phyloP scores from a whole-genome alignment of 2,329 filamentous ascomycete species.

The Calonectria pteridis region DNA sequence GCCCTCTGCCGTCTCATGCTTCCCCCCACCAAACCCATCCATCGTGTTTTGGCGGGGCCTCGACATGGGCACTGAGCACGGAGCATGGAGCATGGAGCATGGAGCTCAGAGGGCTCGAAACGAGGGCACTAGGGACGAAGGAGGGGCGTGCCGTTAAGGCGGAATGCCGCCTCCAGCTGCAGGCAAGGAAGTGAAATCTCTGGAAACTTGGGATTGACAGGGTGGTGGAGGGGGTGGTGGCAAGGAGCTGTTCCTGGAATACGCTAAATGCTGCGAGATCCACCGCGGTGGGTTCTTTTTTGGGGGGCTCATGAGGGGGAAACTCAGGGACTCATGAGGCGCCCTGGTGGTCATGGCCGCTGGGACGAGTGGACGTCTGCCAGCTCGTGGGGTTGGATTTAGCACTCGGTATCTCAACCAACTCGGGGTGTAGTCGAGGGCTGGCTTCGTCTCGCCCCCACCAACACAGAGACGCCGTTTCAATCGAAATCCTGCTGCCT shows the following conservation, averaged over 20 bases:
- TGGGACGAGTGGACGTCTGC: not conserved
- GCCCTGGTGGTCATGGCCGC: not conserved
- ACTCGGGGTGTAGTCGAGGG: not conserved
- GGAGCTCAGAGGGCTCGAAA: slow-evolving; percentile 24
- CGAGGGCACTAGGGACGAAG: slow-evolving; percentile 26
- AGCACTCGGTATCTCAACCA: not conserved
- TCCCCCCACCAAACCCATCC: slow-evolving; percentile 37
- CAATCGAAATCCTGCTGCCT: slow-evolving; percentile 40
- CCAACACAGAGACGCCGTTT: slow-evolving; percentile 10
- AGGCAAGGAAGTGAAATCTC: slow-evolving; percentile 24
- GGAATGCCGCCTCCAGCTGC: not conserved
- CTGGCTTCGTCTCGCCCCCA: not conserved
- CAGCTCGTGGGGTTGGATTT: not conserved
- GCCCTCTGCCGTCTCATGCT: slow-evolving; percentile 26
- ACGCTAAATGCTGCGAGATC: slow-evolving; percentile 19
- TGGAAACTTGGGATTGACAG: slow-evolving; percentile 31
- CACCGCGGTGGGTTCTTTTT: slow-evolving; percentile 14
- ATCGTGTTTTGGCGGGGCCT: slow-evolving; percentile 35
- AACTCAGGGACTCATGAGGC: slow-evolving; percentile 13
- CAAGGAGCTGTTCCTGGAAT: slow-evolving; percentile 19
- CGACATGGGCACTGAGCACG: not conserved
- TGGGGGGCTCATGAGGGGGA: slow-evolving; percentile 14
- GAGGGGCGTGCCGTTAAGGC: slow-evolving; percentile 20
- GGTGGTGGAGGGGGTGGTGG: slow-evolving; percentile 13
- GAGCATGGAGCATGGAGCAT: slow-evolving; percentile 21